Percentiles rank a stretch among this genome's conserved stretches.
Evolutionary conservation across 495 filamentous ascomycete genomes (phyloP).

Genomic region (Hypoxylon intermedium): DNA sequence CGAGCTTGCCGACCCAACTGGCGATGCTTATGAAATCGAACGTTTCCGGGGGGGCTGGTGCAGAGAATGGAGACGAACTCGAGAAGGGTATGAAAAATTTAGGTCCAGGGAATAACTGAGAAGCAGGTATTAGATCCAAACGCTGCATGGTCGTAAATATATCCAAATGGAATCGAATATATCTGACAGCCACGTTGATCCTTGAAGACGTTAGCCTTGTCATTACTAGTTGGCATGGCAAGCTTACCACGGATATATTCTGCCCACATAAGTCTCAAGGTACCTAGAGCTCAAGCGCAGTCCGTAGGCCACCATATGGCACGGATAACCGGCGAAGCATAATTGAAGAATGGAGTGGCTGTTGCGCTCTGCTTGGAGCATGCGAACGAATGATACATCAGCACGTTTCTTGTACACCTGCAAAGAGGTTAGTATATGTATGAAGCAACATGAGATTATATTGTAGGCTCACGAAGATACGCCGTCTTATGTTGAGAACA

Average conservation of each 20-base stretch:
- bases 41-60: slow-evolving; percentile 44
- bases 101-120: slow-evolving; percentile 48
- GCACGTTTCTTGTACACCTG: slow-evolving; percentile 57
- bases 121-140: slow-evolving; percentile 51
- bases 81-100: slow-evolving; percentile 60
- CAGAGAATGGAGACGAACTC: slow-evolving; percentile 51
- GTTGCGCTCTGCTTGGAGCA: slow-evolving; percentile 40
- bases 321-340: slow-evolving; percentile 30
- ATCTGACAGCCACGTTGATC: slow-evolving; percentile 39
- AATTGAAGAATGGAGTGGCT: slow-evolving; percentile 40
- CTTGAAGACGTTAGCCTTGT: slow-evolving; percentile 28
- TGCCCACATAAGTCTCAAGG: not conserved
- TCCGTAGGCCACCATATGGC: slow-evolving; percentile 17
- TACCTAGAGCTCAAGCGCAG: slow-evolving; percentile 8
- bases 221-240: not conserved
- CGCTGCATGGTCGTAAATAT: slow-evolving; percentile 59
- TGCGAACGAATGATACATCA: slow-evolving; percentile 46
- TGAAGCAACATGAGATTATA: slow-evolving; percentile 21
- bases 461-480: slow-evolving; percentile 52
- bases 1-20: slow-evolving; percentile 43
- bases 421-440: slow-evolving; percentile 6
- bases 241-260: slow-evolving; percentile 21
- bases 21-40: slow-evolving; percentile 29
- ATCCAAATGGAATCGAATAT: slow-evolving; percentile 54
- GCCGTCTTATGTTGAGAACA: slow-evolving; percentile 57